Percentiles rank a stretch among this genome's conserved stretches.
phyloP scores from a whole-genome alignment of 106 monocot species.

The Apostasia shenzhenica region DNA sequence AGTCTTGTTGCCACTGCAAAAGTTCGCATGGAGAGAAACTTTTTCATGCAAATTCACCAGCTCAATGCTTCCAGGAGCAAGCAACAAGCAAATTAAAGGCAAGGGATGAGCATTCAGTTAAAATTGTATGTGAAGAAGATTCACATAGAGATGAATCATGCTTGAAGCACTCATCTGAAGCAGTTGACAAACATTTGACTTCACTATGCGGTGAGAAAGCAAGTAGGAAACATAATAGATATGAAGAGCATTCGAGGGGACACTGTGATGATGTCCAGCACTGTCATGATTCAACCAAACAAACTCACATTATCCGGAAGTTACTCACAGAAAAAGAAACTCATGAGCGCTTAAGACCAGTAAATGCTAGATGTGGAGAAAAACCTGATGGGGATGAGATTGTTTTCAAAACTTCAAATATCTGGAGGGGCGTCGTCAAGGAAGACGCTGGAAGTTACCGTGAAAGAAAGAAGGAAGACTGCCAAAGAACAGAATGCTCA shows the following conservation, averaged over 20 bases:
- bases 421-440: background rate
- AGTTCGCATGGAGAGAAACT: background rate
- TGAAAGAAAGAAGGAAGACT: background rate
- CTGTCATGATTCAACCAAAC: background rate
- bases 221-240: background rate
- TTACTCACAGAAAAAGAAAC: background rate
- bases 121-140: background rate
- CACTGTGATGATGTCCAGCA: background rate
- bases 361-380: background rate
- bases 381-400: background rate
- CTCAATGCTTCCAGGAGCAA: conserved; percentile 13
- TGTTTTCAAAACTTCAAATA: background rate
- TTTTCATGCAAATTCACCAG: background rate
- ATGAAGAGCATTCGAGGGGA: background rate
- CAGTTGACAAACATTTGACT: background rate
- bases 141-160: background rate
- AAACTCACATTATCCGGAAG: background rate
- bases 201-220: background rate
- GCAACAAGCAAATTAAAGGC: background rate
- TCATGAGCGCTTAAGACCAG: background rate
- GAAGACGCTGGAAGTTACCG: conserved; percentile 7
- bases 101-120: conserved; percentile 6
- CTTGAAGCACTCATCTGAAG: background rate
- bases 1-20: background rate
- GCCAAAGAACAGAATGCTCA: background rate